Percentiles rank a stretch among this genome's conserved stretches.
phyloP scores from a whole-genome alignment of 2,329 filamentous ascomycete species.

The Arthrobotrys sphaeroides region DNA sequence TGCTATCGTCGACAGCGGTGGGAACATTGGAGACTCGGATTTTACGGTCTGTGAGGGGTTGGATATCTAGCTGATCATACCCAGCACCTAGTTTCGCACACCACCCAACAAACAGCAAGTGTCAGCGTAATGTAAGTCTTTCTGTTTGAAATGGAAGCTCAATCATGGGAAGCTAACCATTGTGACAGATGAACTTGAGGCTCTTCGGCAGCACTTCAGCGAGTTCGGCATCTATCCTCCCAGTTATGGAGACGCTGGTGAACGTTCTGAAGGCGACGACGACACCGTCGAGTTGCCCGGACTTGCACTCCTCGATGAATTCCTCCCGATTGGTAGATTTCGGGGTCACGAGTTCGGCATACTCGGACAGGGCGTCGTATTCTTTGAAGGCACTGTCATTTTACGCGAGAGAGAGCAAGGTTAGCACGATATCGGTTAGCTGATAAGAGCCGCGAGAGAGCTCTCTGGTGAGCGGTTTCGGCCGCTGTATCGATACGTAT shows the following conservation, averaged over 20 bases:
- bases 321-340: constrained; percentile 70
- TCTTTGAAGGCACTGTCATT: constrained; percentile 70
- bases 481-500: constrained; percentile 33
- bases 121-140: neutral
- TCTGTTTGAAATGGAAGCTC: no score
- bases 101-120: neutral
- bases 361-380: constrained; percentile 70
- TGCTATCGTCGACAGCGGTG: constrained; percentile 82
- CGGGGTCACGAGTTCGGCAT: constrained; percentile 74
- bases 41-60: constrained; percentile 73
- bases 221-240: constrained; percentile 76
- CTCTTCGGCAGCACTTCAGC: constrained; percentile 68
- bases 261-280: constrained; percentile 77
- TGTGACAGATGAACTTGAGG: constrained; percentile 70
- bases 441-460: constrained; percentile 24
- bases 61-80: constrained; percentile 82
- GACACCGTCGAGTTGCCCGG: constrained; percentile 73
- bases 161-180: constrained; percentile 62
- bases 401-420: neutral
- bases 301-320: constrained; percentile 74
- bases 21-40: constrained; percentile 82
- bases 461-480: constrained; percentile 23
- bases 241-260: constrained; percentile 71
- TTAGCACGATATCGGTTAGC: constrained; percentile 39
- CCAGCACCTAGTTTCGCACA: constrained; percentile 71